A percentile compares a stretch with the other conserved stretches of the same genome.
Evolutionary conservation across 768 basidiomycete genomes (phyloP).

Genomic region (Kwoniella sp.): DNA sequence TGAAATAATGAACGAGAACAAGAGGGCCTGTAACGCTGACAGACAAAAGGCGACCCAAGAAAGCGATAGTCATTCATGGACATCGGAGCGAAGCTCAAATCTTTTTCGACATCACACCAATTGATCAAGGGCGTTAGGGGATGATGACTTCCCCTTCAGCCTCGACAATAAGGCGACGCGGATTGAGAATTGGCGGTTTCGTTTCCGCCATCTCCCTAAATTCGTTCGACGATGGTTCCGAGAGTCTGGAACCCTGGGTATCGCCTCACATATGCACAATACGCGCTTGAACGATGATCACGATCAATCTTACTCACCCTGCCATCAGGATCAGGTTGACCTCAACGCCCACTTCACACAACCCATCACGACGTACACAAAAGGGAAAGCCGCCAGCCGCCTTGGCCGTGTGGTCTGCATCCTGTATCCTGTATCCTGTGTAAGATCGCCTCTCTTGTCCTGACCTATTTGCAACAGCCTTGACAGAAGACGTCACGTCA

Average conservation of each 20-base stretch:
- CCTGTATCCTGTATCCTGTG: not conserved
- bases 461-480: not conserved
- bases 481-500: not conserved
- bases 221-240: not conserved
- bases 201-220: too few relatives aligned
- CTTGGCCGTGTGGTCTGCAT: not conserved
- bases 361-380: not conserved
- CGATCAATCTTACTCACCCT: not conserved
- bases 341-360: not conserved
- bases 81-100: too few relatives aligned
- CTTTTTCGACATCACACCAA: not conserved
- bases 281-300: slow-evolving; percentile 1
- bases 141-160: not conserved
- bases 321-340: not conserved
- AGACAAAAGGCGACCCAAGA: too few relatives aligned
- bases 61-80: too few relatives aligned
- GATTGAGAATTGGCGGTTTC: not conserved
- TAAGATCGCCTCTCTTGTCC: not conserved
- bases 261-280: not conserved
- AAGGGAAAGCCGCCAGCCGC: not conserved
- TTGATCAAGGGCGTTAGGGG: not conserved
- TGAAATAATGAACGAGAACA: too few relatives aligned
- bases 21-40: too few relatives aligned
- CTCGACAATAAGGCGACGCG: not conserved
- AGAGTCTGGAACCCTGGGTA: not conserved